Conservation (phyloP, 1,284 basidiomycete genomes). For the Ganoderma sp. region DNA sequence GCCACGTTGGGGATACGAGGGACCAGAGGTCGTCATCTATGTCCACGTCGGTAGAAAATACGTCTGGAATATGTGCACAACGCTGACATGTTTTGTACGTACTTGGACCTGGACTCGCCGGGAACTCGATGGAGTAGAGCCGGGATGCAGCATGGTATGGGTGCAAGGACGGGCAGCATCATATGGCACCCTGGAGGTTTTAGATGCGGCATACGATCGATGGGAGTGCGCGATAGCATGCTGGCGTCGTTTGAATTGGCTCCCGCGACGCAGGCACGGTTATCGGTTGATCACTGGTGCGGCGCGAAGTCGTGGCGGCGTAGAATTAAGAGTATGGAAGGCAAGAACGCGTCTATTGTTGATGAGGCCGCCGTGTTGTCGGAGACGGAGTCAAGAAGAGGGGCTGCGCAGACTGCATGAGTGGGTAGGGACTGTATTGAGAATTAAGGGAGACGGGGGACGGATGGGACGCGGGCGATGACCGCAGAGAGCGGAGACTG, state of each 20-base stretch:
- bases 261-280: constrained; percentile 29
- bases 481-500: neutral
- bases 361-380: constrained; percentile 7
- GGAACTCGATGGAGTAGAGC: constrained; percentile 8
- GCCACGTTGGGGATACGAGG: constrained; percentile 21
- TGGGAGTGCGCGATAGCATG: constrained; percentile 21
- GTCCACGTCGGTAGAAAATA: constrained; percentile 23
- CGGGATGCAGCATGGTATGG: constrained; percentile 15
- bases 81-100: constrained; percentile 30
- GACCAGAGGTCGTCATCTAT: constrained; percentile 20
- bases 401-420: neutral
- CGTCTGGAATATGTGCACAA: constrained; percentile 15
- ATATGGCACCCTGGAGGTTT: constrained; percentile 27
- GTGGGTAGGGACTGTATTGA: neutral
- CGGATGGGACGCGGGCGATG: constrained; percentile 8
- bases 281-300: constrained; percentile 27
- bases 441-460: constrained; percentile 5
- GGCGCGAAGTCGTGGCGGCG: constrained; percentile 15
- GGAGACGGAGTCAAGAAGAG: neutral
- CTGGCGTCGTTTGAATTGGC: constrained; percentile 19
- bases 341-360: constrained; percentile 13
- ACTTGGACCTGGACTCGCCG: constrained; percentile 23
- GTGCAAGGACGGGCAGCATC: constrained; percentile 21
- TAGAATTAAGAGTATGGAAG: neutral
- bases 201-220: constrained; percentile 26